These are phyloP conservation scores for Mortierella sp. DNA, from an alignment of 371 early-diverging fungal species.

Conservation along the genomic window DNA sequence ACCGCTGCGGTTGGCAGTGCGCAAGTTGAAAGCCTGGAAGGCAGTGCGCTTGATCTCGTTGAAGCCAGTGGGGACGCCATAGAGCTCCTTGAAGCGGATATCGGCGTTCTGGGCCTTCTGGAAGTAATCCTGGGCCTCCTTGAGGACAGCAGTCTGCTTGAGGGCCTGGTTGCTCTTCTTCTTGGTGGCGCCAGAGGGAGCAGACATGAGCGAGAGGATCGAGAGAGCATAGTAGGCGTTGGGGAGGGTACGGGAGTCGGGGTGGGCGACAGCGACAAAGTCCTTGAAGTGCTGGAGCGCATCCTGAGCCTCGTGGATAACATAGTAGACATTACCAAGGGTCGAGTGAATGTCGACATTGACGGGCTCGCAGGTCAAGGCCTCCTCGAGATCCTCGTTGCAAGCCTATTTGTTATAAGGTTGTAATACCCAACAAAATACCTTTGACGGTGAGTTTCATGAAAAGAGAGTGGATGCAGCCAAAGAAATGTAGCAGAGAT, in stretches of 20 bases:
- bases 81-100: constrained; percentile 64
- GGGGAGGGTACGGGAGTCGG: constrained; percentile 67
- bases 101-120: constrained; percentile 65
- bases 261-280: constrained; percentile 64
- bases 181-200: constrained; percentile 51
- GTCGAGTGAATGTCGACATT: constrained; percentile 67
- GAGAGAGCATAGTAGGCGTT: constrained; percentile 69
- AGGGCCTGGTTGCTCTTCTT: constrained; percentile 58
- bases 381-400: constrained; percentile 69
- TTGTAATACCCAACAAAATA: too few species aligned
- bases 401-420: constrained; percentile 53
- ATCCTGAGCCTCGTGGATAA: constrained; percentile 63
- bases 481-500: not conserved
- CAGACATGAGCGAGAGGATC: constrained; percentile 55
- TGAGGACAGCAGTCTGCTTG: constrained; percentile 56
- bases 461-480: not conserved
- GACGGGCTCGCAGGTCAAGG: constrained; percentile 60
- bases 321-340: constrained; percentile 66
- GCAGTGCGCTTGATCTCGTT: constrained; percentile 72
- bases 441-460: too few species aligned
- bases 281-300: constrained; percentile 66
- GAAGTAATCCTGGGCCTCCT: constrained; percentile 64
- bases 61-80: constrained; percentile 64
- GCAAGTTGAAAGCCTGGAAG: constrained; percentile 56
- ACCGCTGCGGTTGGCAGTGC: constrained; percentile 35